These are phyloP conservation scores for Pichia kluyveri DNA, from an alignment of 805 yeast genomes.

Conservation along the genomic window DNA sequence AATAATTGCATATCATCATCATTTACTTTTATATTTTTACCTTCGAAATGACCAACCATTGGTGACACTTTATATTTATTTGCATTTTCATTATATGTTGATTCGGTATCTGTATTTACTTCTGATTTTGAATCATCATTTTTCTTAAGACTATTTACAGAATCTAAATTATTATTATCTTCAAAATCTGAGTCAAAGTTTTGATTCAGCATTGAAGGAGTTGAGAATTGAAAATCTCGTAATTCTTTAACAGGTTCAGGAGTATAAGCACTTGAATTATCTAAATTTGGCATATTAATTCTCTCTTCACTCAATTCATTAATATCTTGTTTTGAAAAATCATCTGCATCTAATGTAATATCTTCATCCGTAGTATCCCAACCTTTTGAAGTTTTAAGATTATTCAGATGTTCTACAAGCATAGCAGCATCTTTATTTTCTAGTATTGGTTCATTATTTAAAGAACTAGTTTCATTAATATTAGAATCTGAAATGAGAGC, in stretches of 20 bases:
- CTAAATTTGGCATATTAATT: background rate
- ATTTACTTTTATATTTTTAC: slow-evolving; percentile 4
- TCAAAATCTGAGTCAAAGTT: background rate
- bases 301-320: background rate
- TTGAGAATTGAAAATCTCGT: slow-evolving; percentile 1
- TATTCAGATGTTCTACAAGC: background rate
- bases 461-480: background rate
- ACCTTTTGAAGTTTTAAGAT: background rate
- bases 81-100: background rate
- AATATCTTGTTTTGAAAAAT: too few species aligned
- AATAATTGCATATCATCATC: slow-evolving; percentile 6
- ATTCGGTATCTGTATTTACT: too few species aligned
- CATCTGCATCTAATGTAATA: background rate
- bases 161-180: background rate
- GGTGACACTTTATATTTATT: slow-evolving; percentile 1
- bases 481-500: slow-evolving; percentile 10
- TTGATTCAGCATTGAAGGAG: background rate
- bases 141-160: background rate
- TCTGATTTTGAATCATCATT: background rate
- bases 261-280: background rate
- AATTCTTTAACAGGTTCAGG: slow-evolving; percentile 1
- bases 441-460: background rate
- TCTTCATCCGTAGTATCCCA: slow-evolving; percentile 4
- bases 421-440: background rate
- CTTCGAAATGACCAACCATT: slow-evolving; percentile 13